Percentiles rank a stretch among this genome's conserved stretches.
Evolutionary conservation across 306 rosid species (phyloP).

Genomic region (Vigna radiata): DNA sequence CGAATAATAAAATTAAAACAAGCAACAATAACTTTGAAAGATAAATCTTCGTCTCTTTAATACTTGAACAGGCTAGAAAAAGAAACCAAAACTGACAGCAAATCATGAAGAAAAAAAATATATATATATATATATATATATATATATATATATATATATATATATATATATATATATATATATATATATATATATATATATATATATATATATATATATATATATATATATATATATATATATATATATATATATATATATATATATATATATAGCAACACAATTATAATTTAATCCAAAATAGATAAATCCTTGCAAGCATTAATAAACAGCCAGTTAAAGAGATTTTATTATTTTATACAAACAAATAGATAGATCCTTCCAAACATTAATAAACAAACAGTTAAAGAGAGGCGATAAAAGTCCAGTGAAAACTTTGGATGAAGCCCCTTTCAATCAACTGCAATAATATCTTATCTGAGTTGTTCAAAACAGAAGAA

Average conservation of each 20-base stretch:
- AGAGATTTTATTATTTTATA: background rate
- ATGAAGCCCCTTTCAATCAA: constrained; percentile 20
- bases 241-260: too few relatives aligned
- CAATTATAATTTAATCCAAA: constrained; percentile 1
- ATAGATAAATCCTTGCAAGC: constrained; percentile 2
- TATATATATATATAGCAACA: background rate
- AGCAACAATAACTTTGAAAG: constrained; percentile 1
- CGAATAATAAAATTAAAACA: constrained; percentile 7
- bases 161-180: too few relatives aligned
- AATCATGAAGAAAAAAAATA: constrained; percentile 22
- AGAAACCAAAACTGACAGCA: constrained; percentile 12
- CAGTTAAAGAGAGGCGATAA: constrained; percentile 11
- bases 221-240: too few relatives aligned
- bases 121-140: too few relatives aligned
- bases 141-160: too few relatives aligned
- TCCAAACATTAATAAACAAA: constrained; percentile 17
- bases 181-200: too few relatives aligned
- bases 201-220: background rate
- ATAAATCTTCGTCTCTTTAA: constrained; percentile 5
- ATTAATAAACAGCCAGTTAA: constrained; percentile 17
- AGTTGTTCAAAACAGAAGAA: background rate
- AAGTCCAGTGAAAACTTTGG: background rate
- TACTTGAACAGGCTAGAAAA: constrained; percentile 20
- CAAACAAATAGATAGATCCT: background rate
- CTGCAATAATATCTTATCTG: constrained; percentile 6